A percentile compares a stretch with the other conserved stretches of the same genome.
phyloP scores from a whole-genome alignment of 2,329 filamentous ascomycete genomes.

The Pestalotiopsis sp. region DNA sequence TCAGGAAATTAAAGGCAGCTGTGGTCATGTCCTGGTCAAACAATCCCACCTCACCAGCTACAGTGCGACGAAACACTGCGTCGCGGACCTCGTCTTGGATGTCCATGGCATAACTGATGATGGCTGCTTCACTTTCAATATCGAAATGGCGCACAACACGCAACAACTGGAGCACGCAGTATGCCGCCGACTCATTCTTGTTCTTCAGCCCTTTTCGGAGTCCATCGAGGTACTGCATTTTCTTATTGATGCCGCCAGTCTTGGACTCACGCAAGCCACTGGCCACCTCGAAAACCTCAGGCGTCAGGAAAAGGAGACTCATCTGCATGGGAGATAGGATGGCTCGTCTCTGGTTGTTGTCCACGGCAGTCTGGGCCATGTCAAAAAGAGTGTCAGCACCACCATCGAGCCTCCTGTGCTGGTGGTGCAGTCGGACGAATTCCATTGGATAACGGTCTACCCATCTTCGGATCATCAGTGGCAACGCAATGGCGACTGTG shows the following conservation, averaged over 20 bases:
- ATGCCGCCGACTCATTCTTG: slow-evolving; percentile 68
- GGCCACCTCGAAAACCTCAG: slow-evolving; percentile 71
- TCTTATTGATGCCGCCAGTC: slow-evolving; percentile 64
- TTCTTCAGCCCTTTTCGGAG: slow-evolving; percentile 66
- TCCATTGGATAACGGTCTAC: slow-evolving; percentile 66
- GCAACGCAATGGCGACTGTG: slow-evolving; percentile 63
- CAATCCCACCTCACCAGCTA: slow-evolving; percentile 46
- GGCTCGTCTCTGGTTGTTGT: slow-evolving; percentile 57
- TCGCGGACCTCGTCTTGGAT: slow-evolving; percentile 71
- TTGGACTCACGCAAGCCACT: slow-evolving; percentile 69
- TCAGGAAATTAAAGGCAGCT: slow-evolving; percentile 66
- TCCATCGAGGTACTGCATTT: slow-evolving; percentile 66
- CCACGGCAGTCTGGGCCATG: slow-evolving; percentile 65
- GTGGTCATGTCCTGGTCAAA: slow-evolving; percentile 69
- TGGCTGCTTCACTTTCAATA: slow-evolving; percentile 62
- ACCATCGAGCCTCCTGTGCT: slow-evolving; percentile 64
- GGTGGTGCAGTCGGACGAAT: slow-evolving; percentile 65
- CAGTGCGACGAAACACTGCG: slow-evolving; percentile 61
- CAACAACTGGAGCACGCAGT: slow-evolving; percentile 65
- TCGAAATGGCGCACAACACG: slow-evolving; percentile 67
- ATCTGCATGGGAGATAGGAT: slow-evolving; percentile 66
- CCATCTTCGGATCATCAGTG: slow-evolving; percentile 67
- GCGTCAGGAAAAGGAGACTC: slow-evolving; percentile 63
- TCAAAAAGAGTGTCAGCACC: slow-evolving; percentile 71
- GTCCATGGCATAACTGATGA: slow-evolving; percentile 70